Evolutionary conservation across 352 stramenopile species (phyloP), one percentile per base, ranked within the genome.

Genomic region (Peronospora belbahrii): DNA sequence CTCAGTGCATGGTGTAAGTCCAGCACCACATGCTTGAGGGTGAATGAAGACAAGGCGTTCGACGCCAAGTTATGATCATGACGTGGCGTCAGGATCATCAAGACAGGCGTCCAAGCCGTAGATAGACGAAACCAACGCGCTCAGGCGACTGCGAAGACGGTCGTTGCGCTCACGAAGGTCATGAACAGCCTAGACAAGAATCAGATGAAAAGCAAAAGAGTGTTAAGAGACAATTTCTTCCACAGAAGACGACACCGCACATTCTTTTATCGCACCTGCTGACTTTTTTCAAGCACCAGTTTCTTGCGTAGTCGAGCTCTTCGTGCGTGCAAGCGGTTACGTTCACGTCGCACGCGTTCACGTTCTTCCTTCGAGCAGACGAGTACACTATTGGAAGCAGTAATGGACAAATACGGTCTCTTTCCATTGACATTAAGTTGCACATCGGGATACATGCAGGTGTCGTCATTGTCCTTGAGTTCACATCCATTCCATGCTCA

Each of bases 251-350:
- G 5, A 34, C 38, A n/a, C n/a, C n/a, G n/a, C n/a, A 18, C 7
- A 15, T 11, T n/a, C n/a, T 6, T 18, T n/a, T 1, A 4, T 36
- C 22, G 31, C 52, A 85, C 73, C 69, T 88, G 66, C 38, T 84
- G 76, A 44, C 69, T 85, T 41, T 75, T 81, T 57, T 86, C 77
- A 11, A 88, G 70, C 42, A 88, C 71, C 54, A 86, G 61, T 61
- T 88, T 88, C 67, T 86, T 88, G 49, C 77, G 77, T 17, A 86
- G 67, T 23, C 74, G 77, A 30, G 77, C 77, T 38, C 77, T 70
- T 39, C 77, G 71, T 17, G 77, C 77, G 54, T 88, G 77, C 36
- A 88, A 59, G 3, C 77, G 67, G 62, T 88, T 88, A 15, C 77
- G 74, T 42, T 88, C 77, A 19, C 77, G 74, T 25, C 77, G 71